Percentiles rank a stretch among this genome's conserved stretches.
phyloP scores from a whole-genome alignment of 2,329 filamentous ascomycete genomes.

The Drechmeria coniospora region DNA sequence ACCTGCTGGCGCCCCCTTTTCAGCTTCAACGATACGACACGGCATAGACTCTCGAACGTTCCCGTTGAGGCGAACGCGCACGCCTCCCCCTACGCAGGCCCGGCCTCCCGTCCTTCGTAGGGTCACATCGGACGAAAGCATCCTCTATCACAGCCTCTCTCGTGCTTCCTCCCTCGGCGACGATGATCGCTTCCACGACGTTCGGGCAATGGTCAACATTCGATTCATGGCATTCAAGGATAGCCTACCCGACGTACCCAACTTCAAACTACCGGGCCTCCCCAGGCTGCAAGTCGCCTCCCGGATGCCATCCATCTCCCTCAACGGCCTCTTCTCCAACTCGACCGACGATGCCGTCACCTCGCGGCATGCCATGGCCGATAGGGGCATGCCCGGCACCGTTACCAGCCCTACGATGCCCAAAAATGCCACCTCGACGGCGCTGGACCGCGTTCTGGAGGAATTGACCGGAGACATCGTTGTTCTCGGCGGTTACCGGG shows the following conservation, averaged over 20 bases:
- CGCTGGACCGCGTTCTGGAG: conserved; percentile 43
- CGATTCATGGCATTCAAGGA: conserved; percentile 82
- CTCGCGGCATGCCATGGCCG: conserved; percentile 11
- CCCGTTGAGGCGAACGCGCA: background rate
- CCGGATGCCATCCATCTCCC: conserved; percentile 15
- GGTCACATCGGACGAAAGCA: conserved; percentile 48
- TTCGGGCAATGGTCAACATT: conserved; percentile 75
- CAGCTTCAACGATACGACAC: conserved; percentile 1
- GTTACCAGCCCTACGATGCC: background rate
- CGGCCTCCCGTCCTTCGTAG: conserved; percentile 15
- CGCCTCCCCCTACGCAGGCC: background rate
- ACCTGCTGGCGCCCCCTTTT: background rate
- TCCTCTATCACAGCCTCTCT: conserved; percentile 62
- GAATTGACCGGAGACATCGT: conserved; percentile 72
- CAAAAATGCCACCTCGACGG: conserved; percentile 8
- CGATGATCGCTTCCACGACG: conserved; percentile 63
- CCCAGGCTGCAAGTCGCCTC: conserved; percentile 31
- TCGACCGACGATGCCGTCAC: conserved; percentile 9
- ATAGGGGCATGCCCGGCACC: conserved; percentile 3
- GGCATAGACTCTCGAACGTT: background rate
- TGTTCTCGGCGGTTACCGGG: conserved; percentile 77
- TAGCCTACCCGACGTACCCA: conserved; percentile 65
- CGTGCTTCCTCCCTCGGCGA: conserved; percentile 73
- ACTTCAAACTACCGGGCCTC: conserved; percentile 53
- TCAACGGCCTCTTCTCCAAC: conserved; percentile 15